Base-by-base conservation (phyloP, 2,329 filamentous ascomycete genomes). In the Tolypocladium cylindrosporum region DNA sequence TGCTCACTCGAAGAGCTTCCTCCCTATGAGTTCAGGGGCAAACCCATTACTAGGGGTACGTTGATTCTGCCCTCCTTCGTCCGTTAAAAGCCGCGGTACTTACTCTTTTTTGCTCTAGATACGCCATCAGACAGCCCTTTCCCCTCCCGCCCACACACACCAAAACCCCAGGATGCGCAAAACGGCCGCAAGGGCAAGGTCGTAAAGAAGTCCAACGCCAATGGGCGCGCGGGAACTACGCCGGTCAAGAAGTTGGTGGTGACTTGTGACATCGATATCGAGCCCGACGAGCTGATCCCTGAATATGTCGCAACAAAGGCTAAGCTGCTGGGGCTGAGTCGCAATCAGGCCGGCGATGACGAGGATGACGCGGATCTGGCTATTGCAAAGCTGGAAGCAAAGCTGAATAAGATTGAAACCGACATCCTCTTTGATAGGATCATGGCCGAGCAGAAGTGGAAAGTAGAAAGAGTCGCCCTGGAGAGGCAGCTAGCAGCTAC, bases 261-360 rank as follows among this genome's bases (percentile, higher is more conserved):
- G 8, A 75, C 77, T n/a, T 87, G 77, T 59, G 83, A 89, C 67
- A 84, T 83, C 65, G 87, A 90, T 60, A 83, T 91, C 64, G 87
- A 91, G 62, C 88, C 89, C 1, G 88, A 92, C 61, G 82, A 88
- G 45, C 76, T 93, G 58, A 77, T 92, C 34, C 86, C 90, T 1
- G 83, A 85, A 59, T 97, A 93, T 71, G 66, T 99, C 24, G 83
- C 87, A 19, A 82, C 90, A 21, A 92, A 91, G 71, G 76, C 81
- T 56, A 87, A 78, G 62, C 76, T 87, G n/a, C 88, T 86, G 70
- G 77, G 79, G 52, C 70, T 86, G 19, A 62, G 60, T 39, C 61
- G 59, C 31, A 57, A 55, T 10, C 56, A 48, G 36, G 21, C 21
- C 21, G 3, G 24, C 36, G 57, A n/a, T 6, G 31, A 45, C 4